Percentiles rank a stretch among this genome's conserved stretches.
phyloP scores from a whole-genome alignment of 441 rosid species.

The Populus hybrid region DNA sequence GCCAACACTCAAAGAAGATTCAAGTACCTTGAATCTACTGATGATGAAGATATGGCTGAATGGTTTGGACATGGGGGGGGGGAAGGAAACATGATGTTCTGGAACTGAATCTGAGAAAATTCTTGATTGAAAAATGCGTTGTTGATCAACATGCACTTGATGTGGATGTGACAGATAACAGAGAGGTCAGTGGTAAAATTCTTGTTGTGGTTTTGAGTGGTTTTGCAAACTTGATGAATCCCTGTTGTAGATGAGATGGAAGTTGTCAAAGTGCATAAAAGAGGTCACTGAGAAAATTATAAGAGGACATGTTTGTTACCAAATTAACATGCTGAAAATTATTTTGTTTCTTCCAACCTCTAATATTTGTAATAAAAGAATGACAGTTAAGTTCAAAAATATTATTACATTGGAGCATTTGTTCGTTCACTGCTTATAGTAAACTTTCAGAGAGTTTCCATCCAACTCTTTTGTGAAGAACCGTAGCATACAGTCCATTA shows the following conservation, averaged over 20 bases:
- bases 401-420: too few relatives aligned
- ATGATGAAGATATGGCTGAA: conserved; percentile 63
- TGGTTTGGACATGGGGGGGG: conserved; percentile 49
- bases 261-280: neutral
- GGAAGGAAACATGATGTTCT: conserved; percentile 3
- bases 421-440: conserved; percentile 18
- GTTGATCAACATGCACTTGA: neutral
- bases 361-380: neutral
- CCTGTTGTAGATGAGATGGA: neutral
- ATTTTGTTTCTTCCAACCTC: neutral
- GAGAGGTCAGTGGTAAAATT: too few relatives aligned
- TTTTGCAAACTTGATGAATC: neutral
- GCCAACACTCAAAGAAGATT: conserved; percentile 25
- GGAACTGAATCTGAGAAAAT: neutral
- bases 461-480: conserved; percentile 41
- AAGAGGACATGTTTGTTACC: neutral
- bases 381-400: neutral
- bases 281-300: neutral
- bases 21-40: conserved; percentile 33
- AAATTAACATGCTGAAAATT: neutral
- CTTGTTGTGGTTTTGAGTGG: too few relatives aligned
- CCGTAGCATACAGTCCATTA: conserved; percentile 20
- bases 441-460: conserved; percentile 33
- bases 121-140: neutral
- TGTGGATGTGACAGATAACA: neutral